phyloP scores from a whole-genome alignment of 805 yeast species.

The Ogataea henricii region DNA sequence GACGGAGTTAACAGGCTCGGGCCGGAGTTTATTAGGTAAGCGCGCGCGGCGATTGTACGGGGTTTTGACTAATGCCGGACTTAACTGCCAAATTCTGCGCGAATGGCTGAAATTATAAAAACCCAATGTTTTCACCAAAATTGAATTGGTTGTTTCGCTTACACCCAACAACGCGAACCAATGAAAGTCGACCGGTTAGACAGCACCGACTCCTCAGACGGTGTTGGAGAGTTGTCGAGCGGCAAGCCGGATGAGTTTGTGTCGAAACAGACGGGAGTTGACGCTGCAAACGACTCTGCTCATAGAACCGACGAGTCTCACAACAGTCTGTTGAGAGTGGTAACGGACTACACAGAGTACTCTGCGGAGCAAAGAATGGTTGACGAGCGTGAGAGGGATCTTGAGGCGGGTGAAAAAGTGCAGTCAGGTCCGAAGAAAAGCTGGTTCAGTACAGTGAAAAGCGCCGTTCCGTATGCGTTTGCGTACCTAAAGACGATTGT shows the following conservation, averaged over 20 bases:
- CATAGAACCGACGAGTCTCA: neutral
- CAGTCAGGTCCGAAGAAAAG: neutral
- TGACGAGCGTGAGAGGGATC: constrained; percentile 2
- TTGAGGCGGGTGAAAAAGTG: constrained; percentile 8
- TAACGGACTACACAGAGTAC: constrained; percentile 28
- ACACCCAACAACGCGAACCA: no score
- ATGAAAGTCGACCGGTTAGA: no score
- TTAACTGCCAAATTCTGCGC: neutral
- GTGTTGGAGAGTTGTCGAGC: neutral
- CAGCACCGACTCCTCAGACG: no score
- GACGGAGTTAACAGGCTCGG: no score
- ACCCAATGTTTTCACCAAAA: neutral
- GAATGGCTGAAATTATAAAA: neutral
- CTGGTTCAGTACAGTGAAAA: constrained; percentile 18
- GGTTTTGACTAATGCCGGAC: neutral
- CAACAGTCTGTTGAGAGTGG: constrained; percentile 20
- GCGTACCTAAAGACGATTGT: constrained; percentile 21
- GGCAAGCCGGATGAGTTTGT: no score
- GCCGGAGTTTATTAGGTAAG: no score
- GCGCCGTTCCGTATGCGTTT: constrained; percentile 8
- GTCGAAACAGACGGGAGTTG: no score
- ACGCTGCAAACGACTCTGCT: no score
- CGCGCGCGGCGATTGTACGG: no score
- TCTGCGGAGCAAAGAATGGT: constrained; percentile 17
- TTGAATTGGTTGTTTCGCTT: no score